A percentile compares a stretch with the other conserved stretches of the same genome.
phyloP scores from a whole-genome alignment of 108 stramenopile genomes.

The Fragilariopsis cylindrus region DNA sequence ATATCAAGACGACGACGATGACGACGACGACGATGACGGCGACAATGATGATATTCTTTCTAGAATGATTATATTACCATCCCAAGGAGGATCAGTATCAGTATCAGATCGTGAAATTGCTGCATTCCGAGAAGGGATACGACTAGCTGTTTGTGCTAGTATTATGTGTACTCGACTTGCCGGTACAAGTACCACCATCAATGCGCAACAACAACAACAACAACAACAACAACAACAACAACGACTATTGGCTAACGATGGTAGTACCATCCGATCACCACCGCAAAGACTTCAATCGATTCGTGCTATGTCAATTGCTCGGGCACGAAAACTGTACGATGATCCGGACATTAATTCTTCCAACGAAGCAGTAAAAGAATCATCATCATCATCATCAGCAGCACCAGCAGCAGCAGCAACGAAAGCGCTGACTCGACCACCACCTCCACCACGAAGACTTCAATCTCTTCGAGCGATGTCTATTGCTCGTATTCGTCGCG shows the following conservation, averaged over 20 bases:
- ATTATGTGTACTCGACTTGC: neutral
- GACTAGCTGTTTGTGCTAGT: neutral
- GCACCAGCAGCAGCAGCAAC: neutral
- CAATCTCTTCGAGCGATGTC: slow-evolving; percentile 29
- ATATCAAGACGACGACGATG: neutral
- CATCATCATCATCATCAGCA: neutral
- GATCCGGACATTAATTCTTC: neutral
- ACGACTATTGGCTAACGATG: too few species aligned
- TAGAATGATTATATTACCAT: neutral
- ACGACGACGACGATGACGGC: neutral
- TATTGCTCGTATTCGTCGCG: slow-evolving; percentile 15
- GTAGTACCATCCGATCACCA: neutral
- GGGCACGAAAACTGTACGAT: neutral
- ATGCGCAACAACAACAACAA: too few species aligned
- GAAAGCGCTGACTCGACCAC: neutral
- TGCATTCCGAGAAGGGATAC: slow-evolving; percentile 1
- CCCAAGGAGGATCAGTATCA: neutral
- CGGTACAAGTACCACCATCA: too few species aligned
- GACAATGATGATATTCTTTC: neutral
- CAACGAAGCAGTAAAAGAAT: neutral
- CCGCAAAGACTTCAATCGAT: neutral
- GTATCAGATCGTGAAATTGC: neutral
- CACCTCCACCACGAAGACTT: neutral
- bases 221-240: too few species aligned
- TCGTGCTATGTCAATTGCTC: neutral